Evolutionary conservation across 768 basidiomycete species (phyloP).

Genomic region (Calocera cornea): DNA sequence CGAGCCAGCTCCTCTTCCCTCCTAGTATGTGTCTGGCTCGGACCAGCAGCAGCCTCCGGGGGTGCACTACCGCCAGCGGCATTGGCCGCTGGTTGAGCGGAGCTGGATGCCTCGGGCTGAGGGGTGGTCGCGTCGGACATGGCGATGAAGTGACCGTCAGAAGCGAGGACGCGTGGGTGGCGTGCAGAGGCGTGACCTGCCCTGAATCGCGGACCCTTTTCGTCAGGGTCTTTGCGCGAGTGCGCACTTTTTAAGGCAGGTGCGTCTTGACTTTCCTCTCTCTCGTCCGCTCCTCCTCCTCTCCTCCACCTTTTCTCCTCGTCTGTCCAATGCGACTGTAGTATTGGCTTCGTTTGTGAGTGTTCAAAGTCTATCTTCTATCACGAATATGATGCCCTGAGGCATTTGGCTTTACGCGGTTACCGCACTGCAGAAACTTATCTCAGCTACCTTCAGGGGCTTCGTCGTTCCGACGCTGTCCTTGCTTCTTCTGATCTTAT

Average conservation of each 20-base stretch:
- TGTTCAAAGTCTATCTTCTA: background rate
- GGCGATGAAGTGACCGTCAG: background rate
- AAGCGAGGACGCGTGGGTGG: background rate
- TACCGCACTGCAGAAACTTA: constrained; percentile 70
- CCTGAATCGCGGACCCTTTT: constrained; percentile 3
- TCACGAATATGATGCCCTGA: constrained; percentile 58
- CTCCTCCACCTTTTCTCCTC: constrained; percentile 11
- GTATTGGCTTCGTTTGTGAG: constrained; percentile 9
- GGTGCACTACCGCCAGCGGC: background rate
- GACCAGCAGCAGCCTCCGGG: background rate
- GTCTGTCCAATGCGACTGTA: too few relatives aligned
- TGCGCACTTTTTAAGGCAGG: background rate
- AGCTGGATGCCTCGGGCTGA: constrained; percentile 6
- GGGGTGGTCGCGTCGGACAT: constrained; percentile 58
- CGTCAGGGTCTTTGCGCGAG: background rate
- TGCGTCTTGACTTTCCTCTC: constrained; percentile 20
- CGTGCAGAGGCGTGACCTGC: constrained; percentile 2
- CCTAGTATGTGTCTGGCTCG: constrained; percentile 6
- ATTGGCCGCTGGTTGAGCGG: background rate
- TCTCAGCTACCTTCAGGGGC: constrained; percentile 82
- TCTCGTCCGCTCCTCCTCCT: constrained; percentile 24
- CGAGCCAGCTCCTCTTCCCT: constrained; percentile 36
- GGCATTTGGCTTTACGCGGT: constrained; percentile 85
- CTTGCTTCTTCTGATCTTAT: constrained; percentile 35
- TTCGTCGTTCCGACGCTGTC: constrained; percentile 30